Evolutionary conservation across 2,329 filamentous ascomycete species (phyloP), one percentile per base, ranked within the genome.

Genomic region (Niveomyces coronatus): DNA sequence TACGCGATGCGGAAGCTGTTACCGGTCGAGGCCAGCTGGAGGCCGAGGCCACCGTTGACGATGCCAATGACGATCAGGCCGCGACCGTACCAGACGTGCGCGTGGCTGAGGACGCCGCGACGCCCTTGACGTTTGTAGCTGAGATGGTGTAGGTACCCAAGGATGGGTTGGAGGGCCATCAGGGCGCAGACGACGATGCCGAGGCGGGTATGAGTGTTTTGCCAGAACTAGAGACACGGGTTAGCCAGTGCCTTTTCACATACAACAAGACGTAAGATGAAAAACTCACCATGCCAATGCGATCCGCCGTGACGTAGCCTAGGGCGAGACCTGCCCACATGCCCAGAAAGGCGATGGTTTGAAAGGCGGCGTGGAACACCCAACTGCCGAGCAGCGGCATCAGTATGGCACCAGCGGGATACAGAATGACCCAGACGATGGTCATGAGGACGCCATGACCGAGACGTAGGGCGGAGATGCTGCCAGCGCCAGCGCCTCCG

Each of bases 61-160:
- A 80, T 62, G 18, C 74, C 77, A 3, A 80, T 51, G 14, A 71
- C 39, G 45, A 82, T 71, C 30, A 81, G 53, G 2, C 60, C 48
- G 14, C 77, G 68, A 10, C 78, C 78, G 48, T 68, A 76, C 74
- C 74, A 81, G 46, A 79, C 70, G 50, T 82, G 78, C 1, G 61
- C 51, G 45, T 78, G 57, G 45, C 72, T 76, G 44, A 78, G 51
- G 28, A 61, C 13, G 6, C 68, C 68, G 24, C 76, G 71, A 18
- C 49, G 31, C 37, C 64, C 56, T 38, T 67, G 53, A 50, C 63
- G 64, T 40, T 64, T 47, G 53, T 63, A 81, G 49, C 72, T 55
- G 22, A 51, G 48, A 53, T 82, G 77, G 50, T 82, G 77, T 26
- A 73, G 39, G 40, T 63, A 62, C 31, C 78, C 77, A 9, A 79